Conservation (phyloP, 1,284 basidiomycete species). For the Calocybe gambosa region DNA sequence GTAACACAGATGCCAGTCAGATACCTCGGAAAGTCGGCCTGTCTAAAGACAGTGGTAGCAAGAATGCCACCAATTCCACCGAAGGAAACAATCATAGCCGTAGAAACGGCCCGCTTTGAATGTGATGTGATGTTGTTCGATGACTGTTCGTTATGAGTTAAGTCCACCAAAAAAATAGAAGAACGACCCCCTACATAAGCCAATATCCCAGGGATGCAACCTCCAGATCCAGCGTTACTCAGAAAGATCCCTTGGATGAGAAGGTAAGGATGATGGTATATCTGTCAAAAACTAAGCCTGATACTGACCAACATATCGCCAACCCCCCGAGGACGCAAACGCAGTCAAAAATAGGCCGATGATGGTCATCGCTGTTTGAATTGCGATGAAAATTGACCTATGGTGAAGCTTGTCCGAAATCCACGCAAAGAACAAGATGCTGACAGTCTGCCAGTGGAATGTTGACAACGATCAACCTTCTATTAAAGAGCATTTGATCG, state of each 20-base stretch:
- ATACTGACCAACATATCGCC: slow-evolving; percentile 37
- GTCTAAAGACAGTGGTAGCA: slow-evolving; percentile 36
- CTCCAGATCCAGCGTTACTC: slow-evolving; percentile 35
- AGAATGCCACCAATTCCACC: slow-evolving; percentile 39
- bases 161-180: slow-evolving; percentile 1
- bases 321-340: slow-evolving; percentile 27
- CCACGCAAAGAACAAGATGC: slow-evolving; percentile 36
- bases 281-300: not conserved
- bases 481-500: not conserved
- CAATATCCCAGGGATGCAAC: slow-evolving; percentile 39
- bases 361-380: slow-evolving; percentile 34
- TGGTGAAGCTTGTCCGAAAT: slow-evolving; percentile 38
- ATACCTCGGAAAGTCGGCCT: slow-evolving; percentile 33
- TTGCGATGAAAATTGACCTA: slow-evolving; percentile 34
- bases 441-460: slow-evolving; percentile 30
- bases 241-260: slow-evolving; percentile 34
- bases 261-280: not conserved
- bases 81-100: slow-evolving; percentile 36
- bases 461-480: not conserved
- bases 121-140: slow-evolving; percentile 43
- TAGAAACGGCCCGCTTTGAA: slow-evolving; percentile 40
- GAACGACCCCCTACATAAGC: slow-evolving; percentile 35
- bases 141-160: slow-evolving; percentile 24
- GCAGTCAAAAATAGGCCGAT: slow-evolving; percentile 34
- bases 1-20: slow-evolving; percentile 35